Base-by-base conservation (phyloP, 441 rosid species). In the Gossypium laxum region DNA sequence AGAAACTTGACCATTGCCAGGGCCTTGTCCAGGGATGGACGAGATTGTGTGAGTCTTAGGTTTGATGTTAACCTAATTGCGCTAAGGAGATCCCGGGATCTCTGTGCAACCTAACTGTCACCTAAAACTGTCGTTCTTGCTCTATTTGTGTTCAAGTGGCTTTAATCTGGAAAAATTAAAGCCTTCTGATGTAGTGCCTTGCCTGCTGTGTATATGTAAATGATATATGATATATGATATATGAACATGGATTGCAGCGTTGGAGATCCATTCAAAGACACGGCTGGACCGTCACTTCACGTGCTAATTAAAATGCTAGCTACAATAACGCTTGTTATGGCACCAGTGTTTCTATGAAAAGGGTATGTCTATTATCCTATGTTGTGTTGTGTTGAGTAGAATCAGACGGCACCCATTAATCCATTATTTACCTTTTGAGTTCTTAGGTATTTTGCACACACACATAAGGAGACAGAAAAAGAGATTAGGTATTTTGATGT, bases 261-360 rank as follows among this genome's bases (percentile, higher is more conserved):
- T 66, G 99, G 99, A 75, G 99, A 94, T 75, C 99, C 98, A 10
- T 91, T 94, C 84, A 94, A 94, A 79, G 99, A 92, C 82, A 92
- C 99, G 7, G 98, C 98, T 2, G 98, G 99, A 74, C 98, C 98
- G 4, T 94, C 99, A 1, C 74, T 94, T 75, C 99, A 94, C 14
- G 98, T 94, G 63, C 97, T 90, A 26, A 92, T 90, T 73, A 92
- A 94, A 76, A 89, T 94, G 99, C 85, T 94, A n/a, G 96, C 97
- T 0, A 94, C 98, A 1, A 94, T 94, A 72, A 94, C 98, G 0
- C 89, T 92, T 6, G 84, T 80, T 64, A 83, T 80, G 84, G 84
- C 84, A n/a, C 84, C 86, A 1, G 73, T 78, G 56, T 78, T 83
- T 70, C 84, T 80, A 19, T 83, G 79, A 82, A 61, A 50, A 12